These are phyloP conservation scores for Talaromyces piceae DNA, from an alignment of 2,329 filamentous ascomycete species.

Conservation along the genomic window DNA sequence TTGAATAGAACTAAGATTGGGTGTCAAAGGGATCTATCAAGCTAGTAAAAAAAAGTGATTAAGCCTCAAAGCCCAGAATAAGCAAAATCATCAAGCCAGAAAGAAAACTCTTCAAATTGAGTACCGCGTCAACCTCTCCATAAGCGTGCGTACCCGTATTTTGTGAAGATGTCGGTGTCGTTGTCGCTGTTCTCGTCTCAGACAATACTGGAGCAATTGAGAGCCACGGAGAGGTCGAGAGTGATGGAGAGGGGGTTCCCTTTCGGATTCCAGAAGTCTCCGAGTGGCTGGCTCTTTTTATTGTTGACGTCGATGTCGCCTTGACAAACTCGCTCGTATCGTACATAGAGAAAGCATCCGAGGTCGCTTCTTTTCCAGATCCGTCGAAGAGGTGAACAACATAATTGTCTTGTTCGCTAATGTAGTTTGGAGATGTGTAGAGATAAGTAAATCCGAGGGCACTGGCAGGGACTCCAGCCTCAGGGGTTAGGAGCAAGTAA, in stretches of 20 bases:
- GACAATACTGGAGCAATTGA: neutral
- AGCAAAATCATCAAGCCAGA: neutral
- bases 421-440: conserved; percentile 5
- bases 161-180: neutral
- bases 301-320: neutral
- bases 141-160: neutral
- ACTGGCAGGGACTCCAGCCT: neutral
- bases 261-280: neutral
- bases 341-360: conserved; percentile 1
- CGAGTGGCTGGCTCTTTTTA: neutral
- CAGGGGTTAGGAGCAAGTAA: neutral
- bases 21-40: neutral
- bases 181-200: neutral
- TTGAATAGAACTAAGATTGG: neutral
- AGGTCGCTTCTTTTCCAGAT: neutral
- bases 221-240: neutral
- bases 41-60: neutral
- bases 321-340: conserved; percentile 4
- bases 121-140: neutral
- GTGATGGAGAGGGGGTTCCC: neutral
- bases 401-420: neutral
- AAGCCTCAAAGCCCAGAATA: neutral
- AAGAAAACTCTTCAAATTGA: neutral
- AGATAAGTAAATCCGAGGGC: conserved; percentile 1
- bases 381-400: neutral